Evolutionary conservation across 768 basidiomycete genomes (phyloP).

Genomic region (Fistulinella prunicolor): DNA sequence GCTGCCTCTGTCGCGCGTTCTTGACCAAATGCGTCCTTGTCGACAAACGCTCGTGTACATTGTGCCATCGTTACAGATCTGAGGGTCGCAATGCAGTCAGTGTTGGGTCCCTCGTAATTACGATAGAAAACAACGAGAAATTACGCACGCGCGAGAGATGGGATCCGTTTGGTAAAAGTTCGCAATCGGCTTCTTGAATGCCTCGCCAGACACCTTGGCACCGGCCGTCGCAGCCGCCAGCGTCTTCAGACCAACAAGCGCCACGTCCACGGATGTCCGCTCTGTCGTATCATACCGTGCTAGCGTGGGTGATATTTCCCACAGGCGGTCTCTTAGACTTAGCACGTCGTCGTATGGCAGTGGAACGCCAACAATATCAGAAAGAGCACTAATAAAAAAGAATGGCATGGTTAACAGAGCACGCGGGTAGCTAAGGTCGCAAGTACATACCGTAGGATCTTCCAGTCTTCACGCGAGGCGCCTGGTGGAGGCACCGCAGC

Average conservation of each 20-base stretch:
- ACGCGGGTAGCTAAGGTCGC: neutral
- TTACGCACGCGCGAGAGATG: slow-evolving; percentile 88
- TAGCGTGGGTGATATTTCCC: slow-evolving; percentile 92
- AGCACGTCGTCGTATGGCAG: slow-evolving; percentile 90
- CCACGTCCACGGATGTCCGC: slow-evolving; percentile 67
- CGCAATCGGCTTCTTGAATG: slow-evolving; percentile 75
- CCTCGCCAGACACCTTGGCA: slow-evolving; percentile 53
- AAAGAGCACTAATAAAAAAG: slow-evolving; percentile 61
- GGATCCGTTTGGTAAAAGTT: slow-evolving; percentile 98
- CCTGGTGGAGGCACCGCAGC: slow-evolving; percentile 95
- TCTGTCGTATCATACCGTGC: slow-evolving; percentile 84
- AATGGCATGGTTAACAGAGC: neutral
- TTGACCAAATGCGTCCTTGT: slow-evolving; percentile 34
- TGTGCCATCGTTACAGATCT: slow-evolving; percentile 97
- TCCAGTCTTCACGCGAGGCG: slow-evolving; percentile 95
- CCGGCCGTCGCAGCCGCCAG: slow-evolving; percentile 51
- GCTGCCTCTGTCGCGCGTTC: neutral
- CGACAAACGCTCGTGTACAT: slow-evolving; percentile 83
- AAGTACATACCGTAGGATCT: slow-evolving; percentile 75
- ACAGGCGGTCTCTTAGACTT: slow-evolving; percentile 84
- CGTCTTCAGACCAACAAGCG: slow-evolving; percentile 63
- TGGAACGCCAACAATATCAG: slow-evolving; percentile 77
- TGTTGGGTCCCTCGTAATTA: neutral
- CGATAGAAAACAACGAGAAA: too few relatives aligned
- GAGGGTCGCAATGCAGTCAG: neutral